phyloP scores from a whole-genome alignment of 805 yeast species.

The Ogataea trehalophila region DNA sequence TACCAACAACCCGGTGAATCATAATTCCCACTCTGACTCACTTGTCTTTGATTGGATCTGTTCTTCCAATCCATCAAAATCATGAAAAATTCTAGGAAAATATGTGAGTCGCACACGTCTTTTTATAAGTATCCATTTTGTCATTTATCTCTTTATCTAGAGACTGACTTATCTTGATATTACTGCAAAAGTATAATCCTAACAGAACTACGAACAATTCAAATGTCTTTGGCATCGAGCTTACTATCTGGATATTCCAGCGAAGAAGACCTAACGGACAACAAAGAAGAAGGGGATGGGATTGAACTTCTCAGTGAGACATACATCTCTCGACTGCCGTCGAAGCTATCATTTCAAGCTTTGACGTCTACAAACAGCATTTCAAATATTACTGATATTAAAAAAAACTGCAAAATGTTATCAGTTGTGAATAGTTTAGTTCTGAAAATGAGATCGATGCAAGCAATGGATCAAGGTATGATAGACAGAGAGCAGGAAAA shows the following conservation, averaged over 20 bases:
- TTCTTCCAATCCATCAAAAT: no score
- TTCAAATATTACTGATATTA: constrained; percentile 18
- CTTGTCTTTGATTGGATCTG: background rate
- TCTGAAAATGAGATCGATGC: constrained; percentile 23
- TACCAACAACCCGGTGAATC: no score
- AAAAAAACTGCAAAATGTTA: constrained; percentile 25
- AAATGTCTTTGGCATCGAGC: constrained; percentile 38
- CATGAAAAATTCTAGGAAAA: no score
- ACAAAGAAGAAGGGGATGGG: background rate
- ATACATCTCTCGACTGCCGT: background rate
- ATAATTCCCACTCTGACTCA: background rate
- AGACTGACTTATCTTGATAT: no score
- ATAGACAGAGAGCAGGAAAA: constrained; percentile 37
- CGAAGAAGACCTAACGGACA: constrained; percentile 21
- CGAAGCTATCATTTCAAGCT: constrained; percentile 3
- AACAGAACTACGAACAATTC: background rate
- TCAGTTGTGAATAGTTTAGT: constrained; percentile 17
- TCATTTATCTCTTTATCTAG: no score
- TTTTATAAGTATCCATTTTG: no score
- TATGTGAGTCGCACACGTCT: no score
- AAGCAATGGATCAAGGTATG: constrained; percentile 24
- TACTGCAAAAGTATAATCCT: no score
- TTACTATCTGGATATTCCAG: constrained; percentile 39
- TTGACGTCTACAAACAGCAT: constrained; percentile 12
- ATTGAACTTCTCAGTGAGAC: background rate